These are phyloP conservation scores for Clarkia xantiana DNA, from an alignment of 345 rosid genomes.

Conservation along the genomic window DNA sequence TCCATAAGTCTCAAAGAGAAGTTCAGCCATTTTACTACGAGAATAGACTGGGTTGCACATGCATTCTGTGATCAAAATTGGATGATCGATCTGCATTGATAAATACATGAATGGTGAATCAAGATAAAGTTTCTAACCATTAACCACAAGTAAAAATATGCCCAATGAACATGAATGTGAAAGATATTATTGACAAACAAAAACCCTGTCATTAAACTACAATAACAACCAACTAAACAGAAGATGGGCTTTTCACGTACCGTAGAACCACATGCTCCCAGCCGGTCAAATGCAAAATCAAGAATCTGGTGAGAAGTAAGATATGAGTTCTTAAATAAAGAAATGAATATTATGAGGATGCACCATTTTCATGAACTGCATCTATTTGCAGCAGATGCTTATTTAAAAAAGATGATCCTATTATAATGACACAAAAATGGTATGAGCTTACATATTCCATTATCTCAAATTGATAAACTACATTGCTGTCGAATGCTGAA, in stretches of 20 bases:
- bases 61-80: slow-evolving; percentile 84
- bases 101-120: slow-evolving; percentile 7
- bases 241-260: slow-evolving; percentile 16
- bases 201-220: background rate
- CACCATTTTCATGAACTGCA: background rate
- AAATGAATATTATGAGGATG: background rate
- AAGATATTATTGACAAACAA: background rate
- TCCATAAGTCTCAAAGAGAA: slow-evolving; percentile 90
- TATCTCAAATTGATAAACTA: slow-evolving; percentile 85
- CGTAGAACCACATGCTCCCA: slow-evolving; percentile 77
- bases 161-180: background rate
- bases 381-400: background rate
- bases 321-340: background rate
- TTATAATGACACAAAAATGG: background rate
- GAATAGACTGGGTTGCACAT: slow-evolving; percentile 86
- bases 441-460: slow-evolving; percentile 72
- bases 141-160: background rate
- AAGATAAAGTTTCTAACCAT: slow-evolving; percentile 1
- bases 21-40: slow-evolving; percentile 96
- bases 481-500: slow-evolving; percentile 76
- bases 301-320: slow-evolving; percentile 41
- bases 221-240: background rate
- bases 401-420: background rate
- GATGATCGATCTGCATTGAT: slow-evolving; percentile 73
- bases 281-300: slow-evolving; percentile 82